These are phyloP conservation scores for Phytopythium boreale DNA, from an alignment of 352 stramenopile genomes.

Conservation along the genomic window DNA sequence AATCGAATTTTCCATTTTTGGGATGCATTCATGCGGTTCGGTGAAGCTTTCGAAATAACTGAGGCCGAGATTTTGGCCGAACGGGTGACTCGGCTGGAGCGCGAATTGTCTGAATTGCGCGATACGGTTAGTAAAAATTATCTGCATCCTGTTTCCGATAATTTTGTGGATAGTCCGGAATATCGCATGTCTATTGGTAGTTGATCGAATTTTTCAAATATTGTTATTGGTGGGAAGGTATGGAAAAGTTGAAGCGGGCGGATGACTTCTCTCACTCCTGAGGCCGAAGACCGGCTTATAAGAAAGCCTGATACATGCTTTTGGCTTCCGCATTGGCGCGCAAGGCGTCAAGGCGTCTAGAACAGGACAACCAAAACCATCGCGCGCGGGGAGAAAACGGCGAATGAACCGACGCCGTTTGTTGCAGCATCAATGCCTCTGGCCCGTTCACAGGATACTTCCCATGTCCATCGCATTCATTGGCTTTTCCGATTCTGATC, in stretches of 20 bases:
- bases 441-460: slow-evolving; percentile 3
- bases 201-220: slow-evolving; percentile 5
- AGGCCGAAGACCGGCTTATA: slow-evolving; percentile 3
- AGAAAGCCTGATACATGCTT: slow-evolving; percentile 4
- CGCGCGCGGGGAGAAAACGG: slow-evolving; percentile 2
- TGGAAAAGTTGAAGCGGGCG: slow-evolving; percentile 3
- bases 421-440: slow-evolving; percentile 4
- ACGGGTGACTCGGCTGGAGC: slow-evolving; percentile 2
- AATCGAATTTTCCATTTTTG: slow-evolving; percentile 5
- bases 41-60: slow-evolving; percentile 5
- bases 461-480: slow-evolving; percentile 4
- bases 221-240: slow-evolving; percentile 4
- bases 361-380: slow-evolving; percentile 4
- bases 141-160: slow-evolving; percentile 4
- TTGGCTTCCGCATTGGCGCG: slow-evolving; percentile 3
- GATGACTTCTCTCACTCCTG: slow-evolving; percentile 4
- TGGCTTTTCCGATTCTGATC: slow-evolving; percentile 4
- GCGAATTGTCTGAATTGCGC: slow-evolving; percentile 4
- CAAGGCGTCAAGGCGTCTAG: slow-evolving; percentile 3
- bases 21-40: slow-evolving; percentile 3
- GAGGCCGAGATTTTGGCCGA: slow-evolving; percentile 3
- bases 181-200: slow-evolving; percentile 4
- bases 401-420: slow-evolving; percentile 3
- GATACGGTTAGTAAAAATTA: slow-evolving; percentile 5
- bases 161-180: slow-evolving; percentile 4